phyloP scores from a whole-genome alignment of 164 flowering plant genomes.

The Nelumbo lutea region DNA sequence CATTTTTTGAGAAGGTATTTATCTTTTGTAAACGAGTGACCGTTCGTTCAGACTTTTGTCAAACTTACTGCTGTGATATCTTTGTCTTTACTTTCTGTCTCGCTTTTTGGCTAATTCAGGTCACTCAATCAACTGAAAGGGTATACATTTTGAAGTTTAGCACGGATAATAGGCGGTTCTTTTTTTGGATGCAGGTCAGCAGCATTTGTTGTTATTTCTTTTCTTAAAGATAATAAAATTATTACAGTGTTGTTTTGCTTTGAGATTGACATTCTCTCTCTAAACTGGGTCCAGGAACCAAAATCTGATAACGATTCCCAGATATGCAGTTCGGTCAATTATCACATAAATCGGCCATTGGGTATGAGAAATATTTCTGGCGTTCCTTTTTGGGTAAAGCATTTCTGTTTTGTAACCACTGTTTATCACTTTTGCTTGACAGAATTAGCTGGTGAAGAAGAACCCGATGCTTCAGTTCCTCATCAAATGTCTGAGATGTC shows the following conservation, averaged over 20 bases:
- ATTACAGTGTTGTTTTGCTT: not conserved
- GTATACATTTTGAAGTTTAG: constrained; percentile 85
- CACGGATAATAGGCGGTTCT: constrained; percentile 79
- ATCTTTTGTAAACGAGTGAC: not conserved
- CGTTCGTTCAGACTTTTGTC: not conserved
- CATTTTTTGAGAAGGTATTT: constrained; percentile 89
- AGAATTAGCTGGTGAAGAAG: constrained; percentile 65
- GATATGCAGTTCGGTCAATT: constrained; percentile 67
- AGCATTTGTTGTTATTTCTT: constrained; percentile 2
- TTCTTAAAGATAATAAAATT: not conserved
- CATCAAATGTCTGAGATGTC: constrained; percentile 40
- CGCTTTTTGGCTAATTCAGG: constrained; percentile 34
- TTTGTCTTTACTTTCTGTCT: not conserved
- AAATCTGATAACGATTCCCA: constrained; percentile 55
- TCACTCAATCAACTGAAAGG: constrained; percentile 81
- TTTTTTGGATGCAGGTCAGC: constrained; percentile 96
- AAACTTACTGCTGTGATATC: not conserved
- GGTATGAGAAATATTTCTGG: constrained; percentile 34
- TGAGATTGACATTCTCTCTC: constrained; percentile 10
- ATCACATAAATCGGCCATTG: constrained; percentile 62
- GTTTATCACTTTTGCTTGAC: constrained; percentile 6
- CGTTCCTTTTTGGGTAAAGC: not conserved
- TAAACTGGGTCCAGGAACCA: constrained; percentile 60
- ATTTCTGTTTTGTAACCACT: not conserved
- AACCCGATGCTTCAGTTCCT: constrained; percentile 51